Conservation (phyloP, 306 rosid species). For the Vicia sativa region DNA sequence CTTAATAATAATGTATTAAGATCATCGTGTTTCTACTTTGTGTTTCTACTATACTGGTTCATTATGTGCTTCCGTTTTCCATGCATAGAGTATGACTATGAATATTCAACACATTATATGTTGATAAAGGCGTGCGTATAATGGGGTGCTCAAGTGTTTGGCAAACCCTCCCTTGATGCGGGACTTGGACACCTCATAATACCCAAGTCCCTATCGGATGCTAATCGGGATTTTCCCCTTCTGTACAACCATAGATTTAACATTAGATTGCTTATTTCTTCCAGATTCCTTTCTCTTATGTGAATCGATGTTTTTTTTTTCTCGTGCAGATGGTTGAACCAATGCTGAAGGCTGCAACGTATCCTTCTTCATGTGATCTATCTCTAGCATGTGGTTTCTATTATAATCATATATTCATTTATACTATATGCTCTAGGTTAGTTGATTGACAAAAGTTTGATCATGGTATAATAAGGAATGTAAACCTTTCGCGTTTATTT, state of each 20-base stretch:
- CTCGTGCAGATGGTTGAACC: slow-evolving; percentile 89
- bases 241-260: slow-evolving; percentile 14
- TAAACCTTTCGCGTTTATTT: slow-evolving; percentile 1
- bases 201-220: neutral
- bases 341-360: slow-evolving; percentile 83
- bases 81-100: slow-evolving; percentile 2
- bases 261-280: slow-evolving; percentile 18
- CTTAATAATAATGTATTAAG: neutral
- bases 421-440: neutral
- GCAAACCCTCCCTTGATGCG: neutral
- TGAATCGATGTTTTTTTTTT: slow-evolving; percentile 21
- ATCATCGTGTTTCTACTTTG: slow-evolving; percentile 24
- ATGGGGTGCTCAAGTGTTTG: neutral
- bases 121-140: neutral
- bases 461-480: neutral
- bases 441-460: slow-evolving; percentile 9
- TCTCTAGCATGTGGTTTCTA: neutral
- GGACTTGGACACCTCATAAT: neutral
- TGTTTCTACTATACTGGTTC: slow-evolving; percentile 22
- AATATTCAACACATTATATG: slow-evolving; percentile 6
- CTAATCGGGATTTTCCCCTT: neutral
- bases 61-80: slow-evolving; percentile 20
- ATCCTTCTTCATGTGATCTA: slow-evolving; percentile 52
- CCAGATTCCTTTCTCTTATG: slow-evolving; percentile 11
- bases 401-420: slow-evolving; percentile 8